Conservation (phyloP, 129 eudicot genomes). For the Escallonia herrerae region DNA sequence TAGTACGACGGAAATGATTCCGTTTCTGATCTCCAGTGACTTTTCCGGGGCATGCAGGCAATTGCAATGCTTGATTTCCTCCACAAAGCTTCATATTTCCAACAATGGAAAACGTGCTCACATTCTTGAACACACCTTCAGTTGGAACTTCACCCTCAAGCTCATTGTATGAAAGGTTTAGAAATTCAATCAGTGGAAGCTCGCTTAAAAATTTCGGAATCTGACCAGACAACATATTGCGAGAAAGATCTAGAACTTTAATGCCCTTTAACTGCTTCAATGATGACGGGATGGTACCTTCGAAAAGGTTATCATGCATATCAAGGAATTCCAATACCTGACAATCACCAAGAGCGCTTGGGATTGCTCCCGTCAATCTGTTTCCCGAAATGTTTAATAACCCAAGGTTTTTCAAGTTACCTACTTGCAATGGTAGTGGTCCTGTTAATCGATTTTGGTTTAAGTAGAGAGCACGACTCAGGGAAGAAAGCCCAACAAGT, state of each 20-base stretch:
- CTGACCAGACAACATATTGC: conserved; percentile 13
- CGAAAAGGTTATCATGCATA: background rate
- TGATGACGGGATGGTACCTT: conserved; percentile 3
- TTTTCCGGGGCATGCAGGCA: conserved; percentile 3
- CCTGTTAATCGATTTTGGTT: conserved; percentile 25
- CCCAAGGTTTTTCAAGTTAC: conserved; percentile 18
- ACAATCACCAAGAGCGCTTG: conserved; percentile 23
- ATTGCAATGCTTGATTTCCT: background rate
- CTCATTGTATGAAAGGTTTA: conserved; percentile 13
- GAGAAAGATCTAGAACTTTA: conserved; percentile 11
- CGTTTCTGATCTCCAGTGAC: no score
- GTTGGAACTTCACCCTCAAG: conserved; percentile 14
- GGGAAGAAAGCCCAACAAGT: conserved; percentile 15
- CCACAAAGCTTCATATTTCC: conserved; percentile 15
- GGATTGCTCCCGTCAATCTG: conserved; percentile 17
- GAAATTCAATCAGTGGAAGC: background rate
- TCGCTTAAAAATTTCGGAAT: conserved; percentile 7
- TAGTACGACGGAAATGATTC: background rate
- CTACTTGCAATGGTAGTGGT: conserved; percentile 23
- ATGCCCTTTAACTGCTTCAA: background rate
- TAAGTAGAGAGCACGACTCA: conserved; percentile 14
- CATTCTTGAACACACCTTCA: conserved; percentile 10
- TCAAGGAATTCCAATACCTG: conserved; percentile 1
- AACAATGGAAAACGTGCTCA: background rate
- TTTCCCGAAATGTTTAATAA: conserved; percentile 16